A percentile compares a stretch with the other conserved stretches of the same genome.
These are phyloP conservation scores for Fusarium circinatum DNA, from an alignment of 2,329 filamentous ascomycete species.

Conservation along the genomic window DNA sequence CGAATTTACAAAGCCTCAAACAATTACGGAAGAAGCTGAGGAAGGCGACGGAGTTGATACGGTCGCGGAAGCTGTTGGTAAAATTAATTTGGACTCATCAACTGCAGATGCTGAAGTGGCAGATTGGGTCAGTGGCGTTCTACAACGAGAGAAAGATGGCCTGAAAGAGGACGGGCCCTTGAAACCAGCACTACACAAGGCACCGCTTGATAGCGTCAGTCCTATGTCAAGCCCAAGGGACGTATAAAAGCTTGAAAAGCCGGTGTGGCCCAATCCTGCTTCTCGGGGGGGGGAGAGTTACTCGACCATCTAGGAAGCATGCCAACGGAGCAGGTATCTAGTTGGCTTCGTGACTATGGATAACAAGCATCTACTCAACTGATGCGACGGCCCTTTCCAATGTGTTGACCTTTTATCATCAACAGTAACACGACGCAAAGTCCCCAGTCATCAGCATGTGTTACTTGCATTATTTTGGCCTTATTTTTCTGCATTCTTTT, in stretches of 20 bases:
- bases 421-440: neutral
- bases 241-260: constrained; percentile 17
- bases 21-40: constrained; percentile 76
- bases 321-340: constrained; percentile 45
- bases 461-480: constrained; percentile 20
- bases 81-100: constrained; percentile 53
- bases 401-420: neutral
- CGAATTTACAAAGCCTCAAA: constrained; percentile 78
- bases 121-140: constrained; percentile 79
- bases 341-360: constrained; percentile 31
- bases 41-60: constrained; percentile 63
- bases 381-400: constrained; percentile 1
- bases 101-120: constrained; percentile 83
- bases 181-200: constrained; percentile 88
- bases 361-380: constrained; percentile 18
- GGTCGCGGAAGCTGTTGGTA: constrained; percentile 56
- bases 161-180: constrained; percentile 57
- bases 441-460: neutral
- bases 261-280: neutral
- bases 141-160: constrained; percentile 69
- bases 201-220: constrained; percentile 80
- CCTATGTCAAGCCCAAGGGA: constrained; percentile 56
- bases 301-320: neutral
- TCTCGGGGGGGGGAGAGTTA: neutral
- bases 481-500: constrained; percentile 19